These are phyloP conservation scores for Xylariaceae sp. DNA, from an alignment of 2,329 filamentous ascomycete genomes.

Conservation along the genomic window DNA sequence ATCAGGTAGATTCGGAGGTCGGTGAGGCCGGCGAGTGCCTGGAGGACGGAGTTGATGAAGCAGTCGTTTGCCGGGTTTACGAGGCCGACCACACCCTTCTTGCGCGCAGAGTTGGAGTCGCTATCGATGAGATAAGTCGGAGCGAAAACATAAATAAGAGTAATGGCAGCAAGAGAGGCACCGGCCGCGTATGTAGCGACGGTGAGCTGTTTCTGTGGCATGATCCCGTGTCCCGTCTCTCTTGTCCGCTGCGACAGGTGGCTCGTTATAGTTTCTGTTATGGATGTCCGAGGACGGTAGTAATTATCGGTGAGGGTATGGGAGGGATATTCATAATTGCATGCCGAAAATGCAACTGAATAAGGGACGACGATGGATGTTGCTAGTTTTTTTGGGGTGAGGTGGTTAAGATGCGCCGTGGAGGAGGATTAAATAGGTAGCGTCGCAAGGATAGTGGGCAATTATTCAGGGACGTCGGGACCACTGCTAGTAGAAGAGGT, in stretches of 20 bases:
- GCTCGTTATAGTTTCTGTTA: background rate
- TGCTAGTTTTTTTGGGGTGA: too few relatives aligned
- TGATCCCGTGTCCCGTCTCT: constrained; percentile 39
- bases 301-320: too few relatives aligned
- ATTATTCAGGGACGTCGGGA: too few relatives aligned
- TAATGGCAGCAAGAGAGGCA: constrained; percentile 90
- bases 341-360: too few relatives aligned
- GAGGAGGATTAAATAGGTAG: too few relatives aligned
- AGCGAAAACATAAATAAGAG: constrained; percentile 94
- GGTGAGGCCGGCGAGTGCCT: constrained; percentile 86
- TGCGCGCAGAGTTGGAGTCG: constrained; percentile 68
- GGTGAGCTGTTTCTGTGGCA: constrained; percentile 82
- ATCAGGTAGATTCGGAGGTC: constrained; percentile 92
- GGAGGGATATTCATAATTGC: too few relatives aligned
- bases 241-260: background rate
- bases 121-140: constrained; percentile 96
- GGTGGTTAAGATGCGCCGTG: too few relatives aligned
- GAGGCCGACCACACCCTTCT: constrained; percentile 87
- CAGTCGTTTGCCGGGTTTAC: constrained; percentile 92
- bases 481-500: too few relatives aligned
- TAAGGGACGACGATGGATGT: too few relatives aligned
- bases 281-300: too few relatives aligned
- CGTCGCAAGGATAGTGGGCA: too few relatives aligned
- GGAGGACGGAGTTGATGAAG: constrained; percentile 95
- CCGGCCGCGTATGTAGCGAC: constrained; percentile 93